Evolutionary conservation across 2,329 filamentous ascomycete species (phyloP).

Genomic region (Rachicladosporium sp.): DNA sequence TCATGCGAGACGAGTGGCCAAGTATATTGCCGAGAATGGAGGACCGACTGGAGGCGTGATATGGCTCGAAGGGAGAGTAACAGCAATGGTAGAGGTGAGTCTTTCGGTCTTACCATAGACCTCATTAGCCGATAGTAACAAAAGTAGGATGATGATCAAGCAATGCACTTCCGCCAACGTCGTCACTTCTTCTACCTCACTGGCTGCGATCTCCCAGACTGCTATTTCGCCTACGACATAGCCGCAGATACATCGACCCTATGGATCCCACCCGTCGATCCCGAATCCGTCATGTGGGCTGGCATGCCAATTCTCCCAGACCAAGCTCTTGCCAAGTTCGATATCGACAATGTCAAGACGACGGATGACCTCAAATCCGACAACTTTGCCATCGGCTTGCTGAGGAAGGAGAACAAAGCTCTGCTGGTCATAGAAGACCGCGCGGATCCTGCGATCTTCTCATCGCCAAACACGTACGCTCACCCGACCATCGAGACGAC

Average conservation of each 20-base stretch:
- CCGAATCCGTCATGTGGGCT: slow-evolving; percentile 87
- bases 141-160: slow-evolving; percentile 63
- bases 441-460: slow-evolving; percentile 33
- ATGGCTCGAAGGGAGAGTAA: slow-evolving; percentile 59
- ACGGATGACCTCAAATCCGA: slow-evolving; percentile 59
- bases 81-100: no score
- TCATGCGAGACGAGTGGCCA: slow-evolving; percentile 73
- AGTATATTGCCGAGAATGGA: slow-evolving; percentile 56
- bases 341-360: slow-evolving; percentile 43
- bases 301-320: slow-evolving; percentile 71
- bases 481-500: slow-evolving; percentile 53
- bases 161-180: slow-evolving; percentile 55
- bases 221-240: slow-evolving; percentile 73
- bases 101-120: no score
- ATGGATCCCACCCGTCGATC: slow-evolving; percentile 82
- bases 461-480: slow-evolving; percentile 51
- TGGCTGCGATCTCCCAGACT: slow-evolving; percentile 72
- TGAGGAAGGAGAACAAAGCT: slow-evolving; percentile 28
- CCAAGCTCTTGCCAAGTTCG: slow-evolving; percentile 52
- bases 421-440: slow-evolving; percentile 71
- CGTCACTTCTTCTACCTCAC: slow-evolving; percentile 92
- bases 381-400: slow-evolving; percentile 43
- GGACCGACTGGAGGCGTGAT: slow-evolving; percentile 59
- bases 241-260: slow-evolving; percentile 61
- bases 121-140: neutral